Percentiles rank a stretch among this genome's conserved stretches.
phyloP scores from a whole-genome alignment of 2,329 filamentous ascomycete genomes.

The Metarhizium robertsii region DNA sequence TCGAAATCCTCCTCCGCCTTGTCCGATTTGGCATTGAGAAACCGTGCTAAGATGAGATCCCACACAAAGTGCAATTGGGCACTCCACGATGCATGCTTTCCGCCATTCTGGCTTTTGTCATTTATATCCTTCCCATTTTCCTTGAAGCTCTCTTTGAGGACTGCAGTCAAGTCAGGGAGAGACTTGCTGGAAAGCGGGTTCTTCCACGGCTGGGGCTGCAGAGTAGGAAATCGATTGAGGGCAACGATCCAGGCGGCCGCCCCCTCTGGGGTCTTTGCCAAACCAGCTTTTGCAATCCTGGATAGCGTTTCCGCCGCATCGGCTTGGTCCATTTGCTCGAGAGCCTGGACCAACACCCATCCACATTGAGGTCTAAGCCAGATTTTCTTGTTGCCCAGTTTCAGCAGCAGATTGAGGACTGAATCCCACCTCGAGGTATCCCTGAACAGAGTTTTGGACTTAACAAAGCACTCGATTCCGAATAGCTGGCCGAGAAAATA shows the following conservation, averaged over 20 bases:
- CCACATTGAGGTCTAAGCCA: constrained; percentile 88
- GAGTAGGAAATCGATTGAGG: constrained; percentile 51
- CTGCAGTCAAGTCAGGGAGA: constrained; percentile 58
- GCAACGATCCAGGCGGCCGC: constrained; percentile 79
- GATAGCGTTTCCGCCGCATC: constrained; percentile 54
- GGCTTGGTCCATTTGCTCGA: constrained; percentile 51
- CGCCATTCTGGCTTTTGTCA: constrained; percentile 30
- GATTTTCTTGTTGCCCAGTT: constrained; percentile 69
- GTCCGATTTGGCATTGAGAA: constrained; percentile 26
- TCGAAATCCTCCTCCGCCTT: constrained; percentile 44
- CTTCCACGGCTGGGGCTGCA: constrained; percentile 63
- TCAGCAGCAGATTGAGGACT: constrained; percentile 64
- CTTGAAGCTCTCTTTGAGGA: constrained; percentile 66
- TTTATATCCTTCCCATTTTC: constrained; percentile 38
- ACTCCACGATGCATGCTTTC: constrained; percentile 65
- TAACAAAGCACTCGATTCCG: constrained; percentile 76
- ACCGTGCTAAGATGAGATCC: constrained; percentile 62
- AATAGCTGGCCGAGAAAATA: constrained; percentile 80
- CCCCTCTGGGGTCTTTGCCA: constrained; percentile 77
- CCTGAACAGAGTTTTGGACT: constrained; percentile 62
- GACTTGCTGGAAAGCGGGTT: constrained; percentile 66
- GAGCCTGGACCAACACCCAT: constrained; percentile 66
- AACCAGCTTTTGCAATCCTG: constrained; percentile 51
- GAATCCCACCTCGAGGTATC: constrained; percentile 51
- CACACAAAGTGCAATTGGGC: constrained; percentile 81